Evolutionary conservation across 2,329 filamentous ascomycete genomes (phyloP).

Genomic region (Aspergillus viridinutans): DNA sequence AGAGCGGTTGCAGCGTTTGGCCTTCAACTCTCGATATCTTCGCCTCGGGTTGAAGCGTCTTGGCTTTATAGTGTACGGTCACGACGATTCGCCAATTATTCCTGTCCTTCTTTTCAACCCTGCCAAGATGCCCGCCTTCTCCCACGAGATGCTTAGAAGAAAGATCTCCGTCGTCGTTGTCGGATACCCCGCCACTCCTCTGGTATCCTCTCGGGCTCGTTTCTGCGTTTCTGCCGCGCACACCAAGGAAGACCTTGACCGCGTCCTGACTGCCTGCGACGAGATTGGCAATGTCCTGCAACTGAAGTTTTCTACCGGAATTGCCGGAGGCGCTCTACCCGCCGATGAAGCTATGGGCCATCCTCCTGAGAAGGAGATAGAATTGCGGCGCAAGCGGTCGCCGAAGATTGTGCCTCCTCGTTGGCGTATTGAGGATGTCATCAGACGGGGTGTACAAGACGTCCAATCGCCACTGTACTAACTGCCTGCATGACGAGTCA

Average conservation of each 20-base stretch:
- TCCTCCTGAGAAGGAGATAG: conserved; percentile 63
- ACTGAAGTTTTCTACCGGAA: conserved; percentile 93
- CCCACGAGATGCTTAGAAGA: conserved; percentile 95
- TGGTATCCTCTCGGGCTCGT: conserved; percentile 88
- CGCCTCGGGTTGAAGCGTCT: conserved; percentile 94
- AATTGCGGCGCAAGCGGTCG: conserved; percentile 53
- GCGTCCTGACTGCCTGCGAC: conserved; percentile 81
- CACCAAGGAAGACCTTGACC: conserved; percentile 96
- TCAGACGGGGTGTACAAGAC: conserved; percentile 70
- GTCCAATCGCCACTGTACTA: conserved; percentile 68
- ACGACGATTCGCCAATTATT: conserved; percentile 97
- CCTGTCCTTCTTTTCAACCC: conserved; percentile 93
- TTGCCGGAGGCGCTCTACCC: conserved; percentile 80
- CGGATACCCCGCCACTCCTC: conserved; percentile 90
- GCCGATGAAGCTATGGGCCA: conserved; percentile 64
- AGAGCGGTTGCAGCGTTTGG: conserved; percentile 89
- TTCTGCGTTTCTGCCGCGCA: conserved; percentile 96
- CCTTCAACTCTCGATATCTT: conserved; percentile 98
- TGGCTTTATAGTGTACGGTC: conserved; percentile 93
- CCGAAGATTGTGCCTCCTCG: conserved; percentile 63
- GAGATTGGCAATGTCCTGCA: conserved; percentile 89
- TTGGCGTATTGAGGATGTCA: conserved; percentile 73
- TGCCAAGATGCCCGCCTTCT: conserved; percentile 98
- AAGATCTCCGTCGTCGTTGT: conserved; percentile 98
- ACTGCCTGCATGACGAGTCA: conserved; percentile 10